Conservation (phyloP, 1,284 basidiomycete genomes). For the Paramarasmius palmivorus region DNA sequence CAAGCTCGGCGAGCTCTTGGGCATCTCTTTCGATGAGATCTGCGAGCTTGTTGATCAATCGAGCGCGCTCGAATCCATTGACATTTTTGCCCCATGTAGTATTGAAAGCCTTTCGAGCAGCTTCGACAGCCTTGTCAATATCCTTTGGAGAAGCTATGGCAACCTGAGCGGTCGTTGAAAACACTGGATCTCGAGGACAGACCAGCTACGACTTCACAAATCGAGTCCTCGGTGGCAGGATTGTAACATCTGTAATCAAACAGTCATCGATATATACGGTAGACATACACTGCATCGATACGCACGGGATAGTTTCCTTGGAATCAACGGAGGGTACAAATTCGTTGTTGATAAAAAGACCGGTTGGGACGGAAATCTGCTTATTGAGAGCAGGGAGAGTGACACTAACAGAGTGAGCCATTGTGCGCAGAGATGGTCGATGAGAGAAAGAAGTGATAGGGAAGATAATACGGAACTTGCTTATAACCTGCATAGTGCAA, state of each 20-base stretch:
- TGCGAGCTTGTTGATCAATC: conserved; percentile 83
- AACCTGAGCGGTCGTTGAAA: conserved; percentile 1
- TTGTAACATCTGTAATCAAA: conserved; percentile 40
- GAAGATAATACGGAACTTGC: background rate
- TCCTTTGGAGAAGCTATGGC: conserved; percentile 69
- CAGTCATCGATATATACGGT: background rate
- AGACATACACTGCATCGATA: conserved; percentile 27
- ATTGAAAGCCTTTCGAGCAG: conserved; percentile 83
- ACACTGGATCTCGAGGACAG: background rate
- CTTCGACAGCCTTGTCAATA: conserved; percentile 81
- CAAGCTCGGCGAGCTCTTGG: conserved; percentile 76
- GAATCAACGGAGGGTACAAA: conserved; percentile 74
- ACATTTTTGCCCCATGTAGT: conserved; percentile 90
- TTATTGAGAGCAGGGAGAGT: conserved; percentile 43
- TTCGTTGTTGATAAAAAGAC: conserved; percentile 90
- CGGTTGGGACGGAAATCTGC: conserved; percentile 69
- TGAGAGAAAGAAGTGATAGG: background rate
- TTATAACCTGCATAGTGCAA: background rate
- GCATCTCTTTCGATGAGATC: conserved; percentile 89
- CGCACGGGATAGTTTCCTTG: conserved; percentile 53
- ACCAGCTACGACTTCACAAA: conserved; percentile 73
- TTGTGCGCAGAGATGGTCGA: conserved; percentile 23
- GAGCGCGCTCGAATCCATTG: conserved; percentile 79
- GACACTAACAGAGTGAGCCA: conserved; percentile 41
- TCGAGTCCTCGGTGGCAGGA: conserved; percentile 72